Evolutionary conservation across 192 early-diverging fungal genomes (phyloP), one percentile per base, ranked within the genome.

Genomic region (Thamnidium elegans): DNA sequence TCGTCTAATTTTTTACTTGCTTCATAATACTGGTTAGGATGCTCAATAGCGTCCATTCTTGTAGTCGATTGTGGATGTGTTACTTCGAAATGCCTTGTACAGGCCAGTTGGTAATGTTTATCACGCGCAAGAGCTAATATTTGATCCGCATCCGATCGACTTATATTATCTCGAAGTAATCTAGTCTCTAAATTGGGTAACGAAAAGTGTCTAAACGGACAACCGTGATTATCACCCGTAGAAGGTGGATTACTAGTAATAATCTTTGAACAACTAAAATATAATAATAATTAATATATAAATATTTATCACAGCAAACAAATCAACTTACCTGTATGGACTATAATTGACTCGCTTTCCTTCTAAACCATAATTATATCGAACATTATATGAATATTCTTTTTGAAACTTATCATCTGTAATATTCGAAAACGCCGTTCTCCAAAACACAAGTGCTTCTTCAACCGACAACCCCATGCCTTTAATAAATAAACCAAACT

Each of bases 21-120:
- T 71, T 96, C 92, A 78, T 90, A 94, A 73, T 86, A 99, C 74
- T 92, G 89, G 79, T 99, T 99, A 11, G 96, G 96, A 79, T 97
- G 94, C 59, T 87, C 84, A 60, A 99, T 88, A n/a, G 87, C 66
- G 31, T 88, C 87, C 11, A 89, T 69, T 3, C 79, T 61, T 32
- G 73, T 71, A n/a, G 58, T 61, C 53, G 56, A 65, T 45, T 46
- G 65, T 20, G 78, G 71, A 30, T 81, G 59, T 21, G 86, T 89
- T 2, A 86, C 73, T 72, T 97, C 95, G 64, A 91, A 93, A 60
- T 94, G 86, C 66, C 83, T 75, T 30, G 93, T 97, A 74, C 97
- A 99, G 1, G 97, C 97, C 43, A 99, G 72, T 74, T 99, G 92
- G 69, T 87, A 97, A 72, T 99, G 97, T 43, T 85, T 80, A 10